Conservation (phyloP, 495 filamentous ascomycete species). For the Hypoxylon cercidicola region DNA sequence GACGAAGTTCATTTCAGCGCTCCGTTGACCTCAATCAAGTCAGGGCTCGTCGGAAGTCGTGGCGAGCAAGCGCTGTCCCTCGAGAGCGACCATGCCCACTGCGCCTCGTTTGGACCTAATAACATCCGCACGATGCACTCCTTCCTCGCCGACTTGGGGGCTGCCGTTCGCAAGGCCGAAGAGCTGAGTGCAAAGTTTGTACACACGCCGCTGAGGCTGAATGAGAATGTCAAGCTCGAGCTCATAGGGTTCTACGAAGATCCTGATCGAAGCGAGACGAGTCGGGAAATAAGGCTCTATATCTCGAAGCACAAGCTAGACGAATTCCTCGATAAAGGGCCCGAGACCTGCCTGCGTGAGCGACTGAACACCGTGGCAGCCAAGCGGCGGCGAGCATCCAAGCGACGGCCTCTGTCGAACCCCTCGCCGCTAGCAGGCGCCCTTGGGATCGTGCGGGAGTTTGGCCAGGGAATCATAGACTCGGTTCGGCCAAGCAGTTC, state of each 20-base stretch:
- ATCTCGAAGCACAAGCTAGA: slow-evolving; percentile 61
- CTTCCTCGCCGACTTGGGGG: slow-evolving; percentile 62
- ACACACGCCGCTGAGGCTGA: slow-evolving; percentile 60
- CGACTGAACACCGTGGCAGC: slow-evolving; percentile 50
- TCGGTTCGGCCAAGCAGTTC: slow-evolving; percentile 25
- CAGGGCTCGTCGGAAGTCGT: slow-evolving; percentile 64
- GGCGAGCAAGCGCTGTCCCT: slow-evolving; percentile 67
- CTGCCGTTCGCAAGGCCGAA: slow-evolving; percentile 56
- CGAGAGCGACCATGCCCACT: slow-evolving; percentile 66
- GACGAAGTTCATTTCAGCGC: slow-evolving; percentile 61
- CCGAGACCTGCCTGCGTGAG: slow-evolving; percentile 54
- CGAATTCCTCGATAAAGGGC: slow-evolving; percentile 60
- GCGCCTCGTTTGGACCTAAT: slow-evolving; percentile 65
- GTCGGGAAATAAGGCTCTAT: slow-evolving; percentile 62
- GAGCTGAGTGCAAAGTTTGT: slow-evolving; percentile 47
- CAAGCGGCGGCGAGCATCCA: slow-evolving; percentile 15
- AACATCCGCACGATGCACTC: slow-evolving; percentile 59
- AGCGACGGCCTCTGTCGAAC: slow-evolving; percentile 20
- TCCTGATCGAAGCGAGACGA: slow-evolving; percentile 52
- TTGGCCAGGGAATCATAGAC: slow-evolving; percentile 36
- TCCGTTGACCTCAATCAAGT: slow-evolving; percentile 71
- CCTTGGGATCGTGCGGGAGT: slow-evolving; percentile 36
- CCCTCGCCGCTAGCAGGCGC: slow-evolving; percentile 25
- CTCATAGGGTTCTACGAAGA: slow-evolving; percentile 71
- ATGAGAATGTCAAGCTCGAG: slow-evolving; percentile 65